phyloP scores from a whole-genome alignment of 2,329 filamentous ascomycete genomes.

The Fusarium sp. region DNA sequence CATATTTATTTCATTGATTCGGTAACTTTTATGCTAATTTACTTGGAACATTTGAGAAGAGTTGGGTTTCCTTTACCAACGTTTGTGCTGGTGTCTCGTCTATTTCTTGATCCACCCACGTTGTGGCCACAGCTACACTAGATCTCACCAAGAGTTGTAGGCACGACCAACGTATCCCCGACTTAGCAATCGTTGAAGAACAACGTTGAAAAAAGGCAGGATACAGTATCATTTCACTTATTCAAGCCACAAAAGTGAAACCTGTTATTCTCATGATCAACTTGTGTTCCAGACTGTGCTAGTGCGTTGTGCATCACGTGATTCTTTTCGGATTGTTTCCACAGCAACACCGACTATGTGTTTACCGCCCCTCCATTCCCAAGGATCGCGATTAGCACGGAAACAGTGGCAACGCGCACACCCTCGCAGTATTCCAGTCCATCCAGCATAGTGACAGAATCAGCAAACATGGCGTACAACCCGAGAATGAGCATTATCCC shows the following conservation, averaged over 20 bases:
- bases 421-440: background rate
- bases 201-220: background rate
- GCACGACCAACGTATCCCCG: background rate
- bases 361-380: constrained; percentile 35
- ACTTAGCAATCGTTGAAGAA: background rate
- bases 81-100: background rate
- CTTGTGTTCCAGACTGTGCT: background rate
- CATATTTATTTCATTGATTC: background rate
- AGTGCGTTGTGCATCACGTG: constrained; percentile 22
- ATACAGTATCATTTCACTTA: background rate
- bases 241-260: background rate
- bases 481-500: constrained; percentile 72
- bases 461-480: constrained; percentile 66
- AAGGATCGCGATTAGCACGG: constrained; percentile 19
- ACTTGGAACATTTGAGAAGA: background rate
- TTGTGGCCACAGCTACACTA: background rate
- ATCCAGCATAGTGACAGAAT: background rate
- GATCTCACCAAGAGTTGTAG: background rate
- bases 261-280: background rate
- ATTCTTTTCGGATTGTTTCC: constrained; percentile 35
- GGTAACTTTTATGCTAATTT: background rate
- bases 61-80: background rate
- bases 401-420: constrained; percentile 9
- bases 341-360: constrained; percentile 39
- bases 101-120: background rate